Percentiles rank a stretch among this genome's conserved stretches.
phyloP scores from a whole-genome alignment of 345 rosid genomes.

The Syzygium oleosum region DNA sequence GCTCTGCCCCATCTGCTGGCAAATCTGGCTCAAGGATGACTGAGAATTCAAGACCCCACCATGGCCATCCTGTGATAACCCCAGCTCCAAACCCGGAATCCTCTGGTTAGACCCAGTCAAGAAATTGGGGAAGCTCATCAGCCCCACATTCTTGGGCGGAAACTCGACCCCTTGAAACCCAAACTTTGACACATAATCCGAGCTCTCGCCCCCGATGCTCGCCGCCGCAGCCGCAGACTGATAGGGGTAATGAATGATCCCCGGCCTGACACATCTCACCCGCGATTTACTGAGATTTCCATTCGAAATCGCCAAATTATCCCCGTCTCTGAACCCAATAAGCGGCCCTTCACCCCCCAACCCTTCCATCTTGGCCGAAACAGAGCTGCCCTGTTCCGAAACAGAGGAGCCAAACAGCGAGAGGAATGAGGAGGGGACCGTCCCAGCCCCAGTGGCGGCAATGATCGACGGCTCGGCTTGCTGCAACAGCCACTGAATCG shows the following conservation, averaged over 20 bases:
- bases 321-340: conserved; percentile 18
- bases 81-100: conserved; percentile 55
- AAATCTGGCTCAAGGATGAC: conserved; percentile 29
- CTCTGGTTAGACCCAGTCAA: conserved; percentile 24
- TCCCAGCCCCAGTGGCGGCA: conserved; percentile 69
- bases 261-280: conserved; percentile 31
- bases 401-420: conserved; percentile 36
- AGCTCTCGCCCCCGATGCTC: too few species aligned
- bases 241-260: conserved; percentile 23
- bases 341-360: conserved; percentile 13
- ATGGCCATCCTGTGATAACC: conserved; percentile 54
- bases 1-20: conserved; percentile 44
- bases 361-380: conserved; percentile 27
- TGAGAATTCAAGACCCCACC: conserved; percentile 44
- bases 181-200: conserved; percentile 20
- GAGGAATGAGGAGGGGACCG: conserved; percentile 51
- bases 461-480: conserved; percentile 51
- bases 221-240: conserved; percentile 26
- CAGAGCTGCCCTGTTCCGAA: conserved; percentile 35
- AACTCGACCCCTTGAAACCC: conserved; percentile 46
- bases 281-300: neutral
- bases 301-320: conserved; percentile 23
- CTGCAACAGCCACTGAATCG: conserved; percentile 70
- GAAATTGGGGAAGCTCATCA: conserved; percentile 45
- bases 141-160: conserved; percentile 30